These are phyloP conservation scores for Aspergillus sp. DNA, from an alignment of 2,329 filamentous ascomycete genomes.

Conservation along the genomic window DNA sequence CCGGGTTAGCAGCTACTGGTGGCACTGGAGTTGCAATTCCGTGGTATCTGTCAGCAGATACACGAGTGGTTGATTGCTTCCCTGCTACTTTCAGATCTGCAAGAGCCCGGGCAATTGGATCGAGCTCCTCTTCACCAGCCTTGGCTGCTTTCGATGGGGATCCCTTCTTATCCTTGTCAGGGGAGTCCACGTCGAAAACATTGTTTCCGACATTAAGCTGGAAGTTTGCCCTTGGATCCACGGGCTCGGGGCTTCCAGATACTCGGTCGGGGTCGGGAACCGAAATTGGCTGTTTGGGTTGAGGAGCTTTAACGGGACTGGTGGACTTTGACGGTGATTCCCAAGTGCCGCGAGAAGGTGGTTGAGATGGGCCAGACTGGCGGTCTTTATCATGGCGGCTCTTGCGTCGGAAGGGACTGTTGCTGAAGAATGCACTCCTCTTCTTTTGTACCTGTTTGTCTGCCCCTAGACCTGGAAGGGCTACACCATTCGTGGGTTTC, in stretches of 20 bases:
- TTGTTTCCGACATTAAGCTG: slow-evolving; percentile 95
- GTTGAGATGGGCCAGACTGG: slow-evolving; percentile 37
- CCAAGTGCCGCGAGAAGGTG: slow-evolving; percentile 56
- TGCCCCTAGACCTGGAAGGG: slow-evolving; percentile 51
- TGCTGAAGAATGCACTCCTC: slow-evolving; percentile 87
- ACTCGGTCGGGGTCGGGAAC: slow-evolving; percentile 23
- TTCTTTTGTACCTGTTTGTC: slow-evolving; percentile 70
- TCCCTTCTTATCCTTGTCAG: slow-evolving; percentile 59
- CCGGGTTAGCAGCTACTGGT: slow-evolving; percentile 37
- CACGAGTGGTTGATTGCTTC: slow-evolving; percentile 78
- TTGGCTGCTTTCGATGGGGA: slow-evolving; percentile 41
- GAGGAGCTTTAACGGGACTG: slow-evolving; percentile 47
- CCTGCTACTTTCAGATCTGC: slow-evolving; percentile 86
- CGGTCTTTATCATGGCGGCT: slow-evolving; percentile 74
- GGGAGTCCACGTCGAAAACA: slow-evolving; percentile 86
- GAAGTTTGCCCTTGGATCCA: slow-evolving; percentile 88
- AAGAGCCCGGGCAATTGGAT: slow-evolving; percentile 89
- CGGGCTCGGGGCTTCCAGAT: slow-evolving; percentile 74
- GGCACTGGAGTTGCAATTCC: slow-evolving; percentile 83
- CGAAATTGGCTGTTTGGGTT: slow-evolving; percentile 15
- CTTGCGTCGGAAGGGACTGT: slow-evolving; percentile 89
- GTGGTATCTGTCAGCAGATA: slow-evolving; percentile 94
- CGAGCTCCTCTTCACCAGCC: slow-evolving; percentile 62
- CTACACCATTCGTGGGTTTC: slow-evolving; percentile 55
- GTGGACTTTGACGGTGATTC: slow-evolving; percentile 46